phyloP scores from a whole-genome alignment of 495 filamentous ascomycete species.

The Staphylotrichum longicolle region DNA sequence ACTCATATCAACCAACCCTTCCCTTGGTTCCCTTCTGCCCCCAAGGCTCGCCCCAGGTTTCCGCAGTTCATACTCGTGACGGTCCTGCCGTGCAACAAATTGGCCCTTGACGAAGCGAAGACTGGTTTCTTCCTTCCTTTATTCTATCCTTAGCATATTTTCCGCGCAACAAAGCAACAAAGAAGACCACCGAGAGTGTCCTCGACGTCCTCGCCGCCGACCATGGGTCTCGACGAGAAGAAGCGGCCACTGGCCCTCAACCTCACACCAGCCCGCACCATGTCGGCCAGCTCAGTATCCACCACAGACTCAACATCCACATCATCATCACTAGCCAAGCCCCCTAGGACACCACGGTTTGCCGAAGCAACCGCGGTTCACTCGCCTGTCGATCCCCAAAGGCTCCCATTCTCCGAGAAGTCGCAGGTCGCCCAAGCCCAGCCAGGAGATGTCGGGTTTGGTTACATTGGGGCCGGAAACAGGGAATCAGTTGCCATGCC shows the following conservation, averaged over 20 bases:
- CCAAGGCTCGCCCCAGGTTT: conserved; percentile 23
- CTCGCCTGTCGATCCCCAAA: conserved; percentile 68
- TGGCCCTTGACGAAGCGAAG: conserved; percentile 26
- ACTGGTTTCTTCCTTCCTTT: conserved; percentile 40
- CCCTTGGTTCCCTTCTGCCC: conserved; percentile 30
- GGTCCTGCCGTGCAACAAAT: conserved; percentile 8
- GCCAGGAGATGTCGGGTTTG: conserved; percentile 85
- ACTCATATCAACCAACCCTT: conserved; percentile 49
- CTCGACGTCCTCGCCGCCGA: conserved; percentile 27
- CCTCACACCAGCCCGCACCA: conserved; percentile 45
- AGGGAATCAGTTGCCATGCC: conserved; percentile 50
- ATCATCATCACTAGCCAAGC: conserved; percentile 61
- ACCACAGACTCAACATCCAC: conserved; percentile 53
- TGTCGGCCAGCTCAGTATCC: conserved; percentile 54
- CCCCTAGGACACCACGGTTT: conserved; percentile 80
- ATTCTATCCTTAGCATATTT: conserved; percentile 15
- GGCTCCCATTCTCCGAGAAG: conserved; percentile 66
- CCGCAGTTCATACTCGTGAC: conserved; percentile 26
- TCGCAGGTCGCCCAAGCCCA: conserved; percentile 60
- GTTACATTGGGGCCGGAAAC: conserved; percentile 69
- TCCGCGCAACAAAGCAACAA: conserved; percentile 25
- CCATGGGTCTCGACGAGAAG: conserved; percentile 43
- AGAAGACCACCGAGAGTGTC: conserved; percentile 23
- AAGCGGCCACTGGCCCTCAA: conserved; percentile 52
- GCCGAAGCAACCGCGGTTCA: conserved; percentile 86